These are phyloP conservation scores for Astrocystis sublimbata DNA, from an alignment of 495 filamentous ascomycete genomes.

Conservation along the genomic window DNA sequence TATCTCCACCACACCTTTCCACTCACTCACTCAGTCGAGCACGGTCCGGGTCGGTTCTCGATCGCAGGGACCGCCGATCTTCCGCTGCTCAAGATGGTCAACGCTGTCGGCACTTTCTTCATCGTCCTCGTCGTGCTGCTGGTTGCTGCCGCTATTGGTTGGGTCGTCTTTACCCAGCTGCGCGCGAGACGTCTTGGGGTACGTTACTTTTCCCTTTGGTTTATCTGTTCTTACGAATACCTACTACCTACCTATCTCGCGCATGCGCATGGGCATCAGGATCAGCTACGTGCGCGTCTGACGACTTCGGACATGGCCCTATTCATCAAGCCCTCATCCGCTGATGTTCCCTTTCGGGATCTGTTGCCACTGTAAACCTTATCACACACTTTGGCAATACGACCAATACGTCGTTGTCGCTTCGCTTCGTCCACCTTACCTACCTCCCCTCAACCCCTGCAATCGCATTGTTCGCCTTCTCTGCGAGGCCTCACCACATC, in stretches of 20 bases:
- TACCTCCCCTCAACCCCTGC: background rate
- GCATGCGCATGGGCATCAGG: slow-evolving; percentile 22
- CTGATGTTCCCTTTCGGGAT: background rate
- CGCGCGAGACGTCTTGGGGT: slow-evolving; percentile 63
- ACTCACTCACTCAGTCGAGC: too few species aligned
- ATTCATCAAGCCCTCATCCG: background rate
- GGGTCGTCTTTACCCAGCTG: slow-evolving; percentile 58
- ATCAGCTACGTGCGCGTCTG: slow-evolving; percentile 27
- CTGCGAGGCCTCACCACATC: background rate
- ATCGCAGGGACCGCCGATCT: background rate
- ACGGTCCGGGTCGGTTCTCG: background rate
- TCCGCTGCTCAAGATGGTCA: slow-evolving; percentile 36
- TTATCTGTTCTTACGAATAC: too few species aligned
- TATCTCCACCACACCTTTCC: background rate
- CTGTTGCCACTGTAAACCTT: background rate
- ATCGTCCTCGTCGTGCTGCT: slow-evolving; percentile 54
- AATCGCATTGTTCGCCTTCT: background rate
- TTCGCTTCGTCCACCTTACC: background rate
- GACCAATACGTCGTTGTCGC: background rate
- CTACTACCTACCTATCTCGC: too few species aligned
- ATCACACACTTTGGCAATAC: too few species aligned
- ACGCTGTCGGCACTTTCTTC: slow-evolving; percentile 47
- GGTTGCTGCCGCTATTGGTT: slow-evolving; percentile 45
- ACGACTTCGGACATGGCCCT: slow-evolving; percentile 22
- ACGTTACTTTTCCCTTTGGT: slow-evolving; percentile 31